Base-by-base conservation (phyloP, 129 eudicot genomes). In the Helichrysum umbraculigerum region DNA sequence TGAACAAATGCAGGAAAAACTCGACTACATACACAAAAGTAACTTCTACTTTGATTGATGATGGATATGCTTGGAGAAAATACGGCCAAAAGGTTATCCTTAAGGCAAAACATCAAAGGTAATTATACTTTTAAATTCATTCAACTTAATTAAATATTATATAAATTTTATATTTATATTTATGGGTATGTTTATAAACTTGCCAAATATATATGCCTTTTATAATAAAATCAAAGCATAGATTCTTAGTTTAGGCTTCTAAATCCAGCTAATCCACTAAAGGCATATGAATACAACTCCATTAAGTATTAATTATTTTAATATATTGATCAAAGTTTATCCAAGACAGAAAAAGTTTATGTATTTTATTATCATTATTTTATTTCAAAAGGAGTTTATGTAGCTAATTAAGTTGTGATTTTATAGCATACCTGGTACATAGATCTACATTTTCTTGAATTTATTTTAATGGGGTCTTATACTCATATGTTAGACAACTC, bases 51-150 rank as follows among this genome's bases (percentile, higher is more conserved):
- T 37, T 72, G 78, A 61, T 76, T 25, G 92, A 85, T 9, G 97
- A 91, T 71, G 95, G 90, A 7, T 68, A 83, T 81, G 97, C 92
- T 29, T 91, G 97, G 97, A 88, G 97, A 70, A 91, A 91, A 35
- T 91, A 91, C 42, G 97, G 97, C 2, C 97, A 91, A 68, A 91
- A 91, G 42, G 54, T 16, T 5, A 91, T 91, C 73, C 90, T 80
- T 10, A 79, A 88, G 44, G 33, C 87, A 11, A 86, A 72, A 8
- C 64, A 86, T 54, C 89, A 88, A 30, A 87, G 96, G 96, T 89
- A 68, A 63, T 57, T n/a, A 20, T n/a, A 5, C 28, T 57, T 41
- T 41, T 41, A 3, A n/a, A n/a, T n/a, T n/a, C n/a, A 41, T 39
- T 39, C 47, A 41, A 9, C 47, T 41, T 41, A 39, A 41, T 41